Conservation (phyloP, 108 stramenopile species). For the Chaetoceros muelleri region DNA sequence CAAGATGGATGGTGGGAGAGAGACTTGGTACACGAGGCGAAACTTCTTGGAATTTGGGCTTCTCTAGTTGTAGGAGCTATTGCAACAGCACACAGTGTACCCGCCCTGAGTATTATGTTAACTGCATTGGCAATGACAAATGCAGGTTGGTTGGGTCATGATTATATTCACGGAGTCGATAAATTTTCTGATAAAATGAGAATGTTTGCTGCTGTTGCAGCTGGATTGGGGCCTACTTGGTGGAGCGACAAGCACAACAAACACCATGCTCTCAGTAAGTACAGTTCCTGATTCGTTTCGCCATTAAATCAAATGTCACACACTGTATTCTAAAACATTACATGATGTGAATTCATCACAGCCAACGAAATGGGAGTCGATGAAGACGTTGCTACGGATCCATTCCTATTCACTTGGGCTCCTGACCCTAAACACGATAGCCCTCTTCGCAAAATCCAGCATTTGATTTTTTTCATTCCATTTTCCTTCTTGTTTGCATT, state of each 20-base stretch:
- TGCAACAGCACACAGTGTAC: conserved; percentile 29
- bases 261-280: conserved; percentile 66
- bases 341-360: neutral
- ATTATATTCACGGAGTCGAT: conserved; percentile 87
- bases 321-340: too few relatives aligned
- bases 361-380: conserved; percentile 89
- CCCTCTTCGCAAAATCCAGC: conserved; percentile 86
- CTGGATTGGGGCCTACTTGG: conserved; percentile 75
- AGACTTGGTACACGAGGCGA: conserved; percentile 60
- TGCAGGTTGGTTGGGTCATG: conserved; percentile 89
- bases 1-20: conserved; percentile 85
- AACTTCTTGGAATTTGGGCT: conserved; percentile 61
- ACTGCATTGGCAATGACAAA: conserved; percentile 72
- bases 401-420: conserved; percentile 79
- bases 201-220: conserved; percentile 56
- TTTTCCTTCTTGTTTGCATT: conserved; percentile 81
- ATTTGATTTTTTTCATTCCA: conserved; percentile 70
- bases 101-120: conserved; percentile 33
- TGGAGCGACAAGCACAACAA: conserved; percentile 89
- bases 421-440: conserved; percentile 75
- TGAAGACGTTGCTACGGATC: conserved; percentile 89
- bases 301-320: too few relatives aligned
- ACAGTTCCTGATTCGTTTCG: neutral
- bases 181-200: conserved; percentile 46
- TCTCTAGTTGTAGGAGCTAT: conserved; percentile 46